Percentiles rank a stretch among this genome's conserved stretches.
Conservation (phyloP, 2,329 filamentous ascomycete genomes). For the Fusarium globosum region DNA sequence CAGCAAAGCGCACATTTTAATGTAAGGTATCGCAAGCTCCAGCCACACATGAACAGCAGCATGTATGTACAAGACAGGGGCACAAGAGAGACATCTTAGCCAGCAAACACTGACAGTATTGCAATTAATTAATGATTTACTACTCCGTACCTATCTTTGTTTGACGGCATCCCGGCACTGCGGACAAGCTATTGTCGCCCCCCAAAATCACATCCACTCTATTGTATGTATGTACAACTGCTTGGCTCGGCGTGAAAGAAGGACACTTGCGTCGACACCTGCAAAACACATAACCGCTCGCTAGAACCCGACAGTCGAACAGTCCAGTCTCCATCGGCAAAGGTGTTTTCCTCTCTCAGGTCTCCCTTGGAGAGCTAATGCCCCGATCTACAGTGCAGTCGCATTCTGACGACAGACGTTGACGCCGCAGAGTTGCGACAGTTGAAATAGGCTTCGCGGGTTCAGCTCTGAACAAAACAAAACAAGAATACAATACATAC, state of each 20-base stretch:
- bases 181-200: slow-evolving; percentile 39
- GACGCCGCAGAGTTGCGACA: not conserved
- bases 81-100: slow-evolving; percentile 25
- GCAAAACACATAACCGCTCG: slow-evolving; percentile 35
- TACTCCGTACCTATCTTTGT: not conserved
- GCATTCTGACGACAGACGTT: not conserved
- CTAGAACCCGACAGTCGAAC: slow-evolving; percentile 6
- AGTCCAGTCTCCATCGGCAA: slow-evolving; percentile 3
- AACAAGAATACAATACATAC: not conserved
- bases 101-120: slow-evolving; percentile 3
- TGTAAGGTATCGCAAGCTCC: slow-evolving; percentile 5
- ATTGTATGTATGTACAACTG: slow-evolving; percentile 1
- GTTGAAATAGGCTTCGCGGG: not conserved
- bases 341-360: not conserved
- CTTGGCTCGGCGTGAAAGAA: slow-evolving; percentile 22
- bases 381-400: not conserved
- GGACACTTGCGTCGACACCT: slow-evolving; percentile 21
- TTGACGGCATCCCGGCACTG: slow-evolving; percentile 31
- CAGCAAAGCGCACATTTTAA: not conserved
- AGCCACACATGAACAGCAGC: slow-evolving; percentile 12
- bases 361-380: not conserved
- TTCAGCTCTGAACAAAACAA: slow-evolving; percentile 30
- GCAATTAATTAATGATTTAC: not conserved
- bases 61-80: not conserved
- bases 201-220: slow-evolving; percentile 29